phyloP scores from a whole-genome alignment of 352 stramenopile genomes.

The Phytophthora foliorum region DNA sequence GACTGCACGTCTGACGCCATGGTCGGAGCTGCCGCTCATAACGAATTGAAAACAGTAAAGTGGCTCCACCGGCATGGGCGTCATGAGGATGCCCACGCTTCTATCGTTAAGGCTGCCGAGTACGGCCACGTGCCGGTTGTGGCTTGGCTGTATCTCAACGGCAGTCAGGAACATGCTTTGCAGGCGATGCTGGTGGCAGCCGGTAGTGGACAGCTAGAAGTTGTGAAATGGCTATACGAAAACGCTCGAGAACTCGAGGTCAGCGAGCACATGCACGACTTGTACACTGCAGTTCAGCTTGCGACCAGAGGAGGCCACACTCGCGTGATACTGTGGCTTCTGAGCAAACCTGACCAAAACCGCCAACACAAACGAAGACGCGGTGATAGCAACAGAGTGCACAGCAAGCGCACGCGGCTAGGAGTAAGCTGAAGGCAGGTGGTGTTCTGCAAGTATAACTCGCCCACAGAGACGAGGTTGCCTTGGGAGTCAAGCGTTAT shows the following conservation, averaged over 20 bases:
- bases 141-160: conserved; percentile 18
- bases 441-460: conserved; percentile 2
- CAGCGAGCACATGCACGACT: conserved; percentile 5
- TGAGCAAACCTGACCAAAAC: neutral
- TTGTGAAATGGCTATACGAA: conserved; percentile 15
- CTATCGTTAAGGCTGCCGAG: conserved; percentile 19
- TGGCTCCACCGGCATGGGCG: conserved; percentile 13
- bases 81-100: neutral
- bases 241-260: conserved; percentile 14
- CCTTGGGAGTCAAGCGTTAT: neutral
- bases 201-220: conserved; percentile 8
- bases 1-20: conserved; percentile 7
- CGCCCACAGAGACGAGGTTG: neutral
- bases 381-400: neutral
- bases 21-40: conserved; percentile 15
- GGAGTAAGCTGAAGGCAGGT: neutral
- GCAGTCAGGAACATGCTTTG: conserved; percentile 1
- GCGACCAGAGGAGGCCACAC: neutral
- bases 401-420: neutral
- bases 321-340: conserved; percentile 1
- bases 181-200: conserved; percentile 23
- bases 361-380: conserved; percentile 8
- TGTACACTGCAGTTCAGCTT: conserved; percentile 3
- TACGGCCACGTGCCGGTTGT: conserved; percentile 11
- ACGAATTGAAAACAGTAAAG: conserved; percentile 11